Evolutionary conservation across 352 stramenopile genomes (phyloP), one percentile per base, ranked within the genome.

Genomic region (Lagenidium sp.): DNA sequence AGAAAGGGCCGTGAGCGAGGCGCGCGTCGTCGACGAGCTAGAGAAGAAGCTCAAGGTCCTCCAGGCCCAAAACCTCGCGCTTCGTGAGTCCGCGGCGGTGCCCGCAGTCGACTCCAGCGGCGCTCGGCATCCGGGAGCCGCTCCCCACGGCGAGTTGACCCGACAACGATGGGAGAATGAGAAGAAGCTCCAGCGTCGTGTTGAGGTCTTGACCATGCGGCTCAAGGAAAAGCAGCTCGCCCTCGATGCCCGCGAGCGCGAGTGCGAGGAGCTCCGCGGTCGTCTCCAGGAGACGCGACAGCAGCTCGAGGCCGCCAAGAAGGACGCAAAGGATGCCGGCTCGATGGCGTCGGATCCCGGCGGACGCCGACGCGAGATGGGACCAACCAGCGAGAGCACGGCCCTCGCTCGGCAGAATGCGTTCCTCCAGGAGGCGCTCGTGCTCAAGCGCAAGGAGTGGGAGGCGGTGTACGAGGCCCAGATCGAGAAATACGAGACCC

Each of bases 41-140:
- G 71, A 84, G 42, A 76, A 72, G 48, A 77, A 83, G 41, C 50
- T 91, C 20, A 79, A 83, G 23, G 56, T 92, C 0, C 48, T 91
- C 0, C 58, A 91, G 32, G 79, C 77, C 3, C 76, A 95, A 40
- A 94, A 95, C 29, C 39, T 74, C n/a, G 85, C 79, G n/a, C 32
- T 94, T 11, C 76, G 75, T 6, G 65, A 87, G 31, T 53, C 52
- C 1, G 43, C 44, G 19, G 65, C 57, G 7, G 48, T 49, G 22
- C 10, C 15, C 19, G n/a, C n/a, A n/a, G n/a, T n/a, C n/a, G n/a
- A n/a, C n/a, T n/a, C n/a, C n/a, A n/a, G n/a, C n/a, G n/a, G n/a
- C n/a, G n/a, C n/a, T n/a, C n/a, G n/a, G n/a, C n/a, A n/a, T n/a
- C 28, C 28, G 8, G 22, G 8, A 34, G 38, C 6, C 31, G 21